phyloP scores from a whole-genome alignment of 177 flowering plant species.

The Telopea speciosissima region DNA sequence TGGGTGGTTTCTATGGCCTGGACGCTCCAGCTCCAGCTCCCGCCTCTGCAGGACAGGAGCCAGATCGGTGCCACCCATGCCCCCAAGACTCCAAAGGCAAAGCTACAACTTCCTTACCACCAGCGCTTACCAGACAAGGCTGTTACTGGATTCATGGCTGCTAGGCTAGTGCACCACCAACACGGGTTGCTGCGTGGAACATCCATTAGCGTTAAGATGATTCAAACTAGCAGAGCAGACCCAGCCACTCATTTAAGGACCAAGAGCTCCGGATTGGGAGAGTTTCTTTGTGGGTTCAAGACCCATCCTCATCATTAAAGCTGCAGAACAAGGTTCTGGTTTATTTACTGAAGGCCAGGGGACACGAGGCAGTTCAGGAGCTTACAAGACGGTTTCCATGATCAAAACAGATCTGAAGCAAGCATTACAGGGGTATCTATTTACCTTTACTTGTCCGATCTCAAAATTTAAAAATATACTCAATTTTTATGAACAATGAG shows the following conservation, averaged over 20 bases:
- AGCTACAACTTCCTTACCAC: neutral
- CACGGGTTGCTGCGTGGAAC: slow-evolving; percentile 24
- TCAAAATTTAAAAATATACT: neutral
- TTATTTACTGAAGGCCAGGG: slow-evolving; percentile 22
- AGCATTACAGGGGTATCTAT: slow-evolving; percentile 59
- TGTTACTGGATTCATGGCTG: slow-evolving; percentile 14
- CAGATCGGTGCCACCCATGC: too few species aligned
- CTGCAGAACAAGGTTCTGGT: slow-evolving; percentile 37
- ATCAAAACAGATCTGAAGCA: slow-evolving; percentile 48
- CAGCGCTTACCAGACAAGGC: too few species aligned
- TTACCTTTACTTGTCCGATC: neutral
- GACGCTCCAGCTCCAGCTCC: too few species aligned
- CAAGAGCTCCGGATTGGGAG: slow-evolving; percentile 14
- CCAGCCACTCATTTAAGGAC: slow-evolving; percentile 26
- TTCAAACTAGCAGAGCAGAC: slow-evolving; percentile 20
- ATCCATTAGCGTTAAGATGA: slow-evolving; percentile 19
- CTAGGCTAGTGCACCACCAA: slow-evolving; percentile 36
- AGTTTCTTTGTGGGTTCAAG: slow-evolving; percentile 21
- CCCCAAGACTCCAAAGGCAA: too few species aligned
- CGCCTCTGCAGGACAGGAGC: too few species aligned
- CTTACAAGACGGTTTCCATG: slow-evolving; percentile 23
- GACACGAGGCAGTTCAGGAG: slow-evolving; percentile 3
- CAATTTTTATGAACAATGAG: neutral
- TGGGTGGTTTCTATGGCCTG: too few species aligned
- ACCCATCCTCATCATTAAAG: slow-evolving; percentile 28